These are phyloP conservation scores for Arthroderma sp. DNA, from an alignment of 2,329 filamentous ascomycete genomes.

Conservation along the genomic window DNA sequence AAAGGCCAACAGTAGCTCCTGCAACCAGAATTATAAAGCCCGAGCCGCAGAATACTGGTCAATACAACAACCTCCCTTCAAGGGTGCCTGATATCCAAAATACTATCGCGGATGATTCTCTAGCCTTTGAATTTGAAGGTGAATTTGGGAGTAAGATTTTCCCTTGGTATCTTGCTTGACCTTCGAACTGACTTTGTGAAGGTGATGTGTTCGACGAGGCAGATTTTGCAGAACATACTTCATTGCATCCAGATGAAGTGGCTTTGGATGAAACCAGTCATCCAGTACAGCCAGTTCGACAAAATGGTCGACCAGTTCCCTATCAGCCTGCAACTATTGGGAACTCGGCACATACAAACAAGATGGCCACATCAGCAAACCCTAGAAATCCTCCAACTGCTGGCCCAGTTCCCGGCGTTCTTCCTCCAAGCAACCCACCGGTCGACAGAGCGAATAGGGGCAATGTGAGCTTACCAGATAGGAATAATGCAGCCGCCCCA, in stretches of 20 bases:
- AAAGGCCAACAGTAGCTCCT: constrained; percentile 36
- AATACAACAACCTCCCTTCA: constrained; percentile 31
- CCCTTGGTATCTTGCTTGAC: background rate
- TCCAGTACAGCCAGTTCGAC: constrained; percentile 13
- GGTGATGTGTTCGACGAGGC: constrained; percentile 60
- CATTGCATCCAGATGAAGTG: constrained; percentile 68
- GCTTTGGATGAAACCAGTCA: constrained; percentile 36
- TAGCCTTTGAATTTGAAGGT: constrained; percentile 29
- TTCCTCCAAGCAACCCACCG: constrained; percentile 2
- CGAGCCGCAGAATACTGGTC: constrained; percentile 19
- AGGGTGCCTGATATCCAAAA: constrained; percentile 18
- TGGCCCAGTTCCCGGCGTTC: constrained; percentile 12
- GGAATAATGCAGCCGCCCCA: constrained; percentile 4
- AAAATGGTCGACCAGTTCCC: background rate
- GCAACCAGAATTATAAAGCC: constrained; percentile 33
- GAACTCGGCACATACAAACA: constrained; percentile 12
- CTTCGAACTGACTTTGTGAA: constrained; percentile 12
- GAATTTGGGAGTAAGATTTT: constrained; percentile 33
- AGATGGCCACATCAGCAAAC: constrained; percentile 30
- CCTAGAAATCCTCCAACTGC: constrained; percentile 24
- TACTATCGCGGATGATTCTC: constrained; percentile 20
- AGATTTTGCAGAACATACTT: constrained; percentile 58
- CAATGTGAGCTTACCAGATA: constrained; percentile 9
- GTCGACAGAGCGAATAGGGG: constrained; percentile 8
- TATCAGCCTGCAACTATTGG: constrained; percentile 12